Conservation (phyloP, 2,329 filamentous ascomycete species). For the Xylaria digitata region DNA sequence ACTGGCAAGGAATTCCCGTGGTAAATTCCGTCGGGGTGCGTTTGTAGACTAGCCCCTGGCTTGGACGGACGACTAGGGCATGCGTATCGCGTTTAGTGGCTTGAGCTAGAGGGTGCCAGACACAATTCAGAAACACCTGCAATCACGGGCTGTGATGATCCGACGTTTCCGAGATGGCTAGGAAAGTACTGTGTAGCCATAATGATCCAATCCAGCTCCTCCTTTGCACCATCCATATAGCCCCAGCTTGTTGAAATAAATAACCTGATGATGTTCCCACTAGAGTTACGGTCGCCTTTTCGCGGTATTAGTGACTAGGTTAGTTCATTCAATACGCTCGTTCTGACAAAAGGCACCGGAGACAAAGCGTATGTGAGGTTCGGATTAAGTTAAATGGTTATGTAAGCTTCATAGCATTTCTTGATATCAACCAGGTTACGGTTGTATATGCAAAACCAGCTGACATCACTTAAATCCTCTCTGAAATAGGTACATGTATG, state of each 20-base stretch:
- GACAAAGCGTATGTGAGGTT: background rate
- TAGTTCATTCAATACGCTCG: too few species aligned
- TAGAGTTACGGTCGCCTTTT: background rate
- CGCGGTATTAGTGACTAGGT: too few species aligned
- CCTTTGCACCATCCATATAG: too few species aligned
- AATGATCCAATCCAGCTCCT: background rate
- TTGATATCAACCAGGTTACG: too few species aligned
- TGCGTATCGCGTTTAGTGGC: background rate
- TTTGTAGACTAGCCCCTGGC: background rate
- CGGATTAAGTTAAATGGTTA: background rate
- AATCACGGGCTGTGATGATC: too few species aligned
- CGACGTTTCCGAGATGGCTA: background rate
- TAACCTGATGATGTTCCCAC: background rate
- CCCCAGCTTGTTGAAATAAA: background rate
- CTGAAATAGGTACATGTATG: too few species aligned
- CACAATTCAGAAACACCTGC: background rate
- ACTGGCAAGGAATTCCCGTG: conserved; percentile 16
- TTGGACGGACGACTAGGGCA: background rate
- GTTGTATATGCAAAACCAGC: too few species aligned
- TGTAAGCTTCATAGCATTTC: background rate
- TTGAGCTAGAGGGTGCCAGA: background rate
- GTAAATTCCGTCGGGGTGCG: conserved; percentile 2
- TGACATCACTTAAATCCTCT: too few species aligned
- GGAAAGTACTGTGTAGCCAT: background rate
- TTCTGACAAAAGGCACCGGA: background rate